phyloP scores from a whole-genome alignment of 78 protist species.

The Dictyostelium intermedium region DNA sequence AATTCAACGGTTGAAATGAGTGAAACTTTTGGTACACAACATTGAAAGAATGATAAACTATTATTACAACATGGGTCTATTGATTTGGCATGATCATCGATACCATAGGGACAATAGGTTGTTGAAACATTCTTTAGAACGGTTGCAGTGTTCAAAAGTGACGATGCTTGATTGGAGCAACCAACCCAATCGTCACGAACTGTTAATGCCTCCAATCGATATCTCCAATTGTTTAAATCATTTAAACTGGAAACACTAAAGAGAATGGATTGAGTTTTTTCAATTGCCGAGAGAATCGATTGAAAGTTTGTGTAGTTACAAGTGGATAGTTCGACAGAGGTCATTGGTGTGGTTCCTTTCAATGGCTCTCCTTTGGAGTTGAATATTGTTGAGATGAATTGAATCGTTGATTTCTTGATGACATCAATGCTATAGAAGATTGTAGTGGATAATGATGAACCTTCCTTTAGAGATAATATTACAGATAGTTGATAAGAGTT shows the following conservation, averaged over 20 bases:
- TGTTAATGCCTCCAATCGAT: conserved; percentile 11
- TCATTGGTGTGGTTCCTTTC: background rate
- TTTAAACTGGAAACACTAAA: background rate
- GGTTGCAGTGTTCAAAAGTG: background rate
- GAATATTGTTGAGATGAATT: background rate
- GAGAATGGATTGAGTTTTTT: background rate
- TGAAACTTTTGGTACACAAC: conserved; percentile 44
- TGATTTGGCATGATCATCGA: background rate
- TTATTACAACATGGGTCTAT: conserved; percentile 52
- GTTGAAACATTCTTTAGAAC: background rate
- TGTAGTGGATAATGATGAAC: background rate
- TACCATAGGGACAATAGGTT: conserved; percentile 6
- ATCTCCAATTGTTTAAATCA: background rate
- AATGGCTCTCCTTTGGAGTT: conserved; percentile 42
- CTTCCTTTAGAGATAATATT: background rate
- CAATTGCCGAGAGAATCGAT: background rate
- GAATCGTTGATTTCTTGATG: background rate
- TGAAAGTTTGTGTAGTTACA: conserved; percentile 27
- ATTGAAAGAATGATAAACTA: conserved; percentile 1
- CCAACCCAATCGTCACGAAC: conserved; percentile 41
- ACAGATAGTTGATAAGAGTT: conserved; percentile 1
- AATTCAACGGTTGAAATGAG: background rate
- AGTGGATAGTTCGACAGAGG: background rate
- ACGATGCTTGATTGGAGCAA: conserved; percentile 4
- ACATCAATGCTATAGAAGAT: background rate